Conservation (phyloP, 371 early-diverging fungal genomes). For the Massospora cicadina region DNA sequence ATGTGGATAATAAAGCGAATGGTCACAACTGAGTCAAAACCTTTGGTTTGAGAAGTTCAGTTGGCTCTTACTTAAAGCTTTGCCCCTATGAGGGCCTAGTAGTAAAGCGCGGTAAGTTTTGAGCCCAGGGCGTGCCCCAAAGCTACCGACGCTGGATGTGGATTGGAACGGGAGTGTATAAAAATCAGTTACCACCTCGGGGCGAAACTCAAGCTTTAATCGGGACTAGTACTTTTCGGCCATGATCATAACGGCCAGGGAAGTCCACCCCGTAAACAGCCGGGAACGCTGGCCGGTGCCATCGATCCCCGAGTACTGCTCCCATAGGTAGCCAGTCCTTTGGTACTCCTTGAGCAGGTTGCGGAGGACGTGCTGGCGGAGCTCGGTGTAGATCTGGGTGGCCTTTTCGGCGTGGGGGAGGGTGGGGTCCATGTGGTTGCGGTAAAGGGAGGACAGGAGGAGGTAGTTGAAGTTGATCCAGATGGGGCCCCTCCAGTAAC, state of each 20-base stretch:
- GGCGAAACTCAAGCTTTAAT: no score
- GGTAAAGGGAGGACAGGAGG: constrained; percentile 49
- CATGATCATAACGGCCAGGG: constrained; percentile 70
- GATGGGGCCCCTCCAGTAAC: constrained; percentile 90
- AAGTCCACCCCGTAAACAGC: constrained; percentile 94
- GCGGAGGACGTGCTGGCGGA: constrained; percentile 55
- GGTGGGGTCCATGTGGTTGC: constrained; percentile 19
- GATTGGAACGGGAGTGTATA: no score
- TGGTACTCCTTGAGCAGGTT: constrained; percentile 55
- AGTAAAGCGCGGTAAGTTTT: no score
- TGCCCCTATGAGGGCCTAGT: no score
- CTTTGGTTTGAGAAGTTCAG: no score
- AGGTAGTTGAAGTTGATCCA: constrained; percentile 92
- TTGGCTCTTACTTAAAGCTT: no score
- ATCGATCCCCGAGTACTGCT: constrained; percentile 65
- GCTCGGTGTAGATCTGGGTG: constrained; percentile 42
- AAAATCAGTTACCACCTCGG: no score
- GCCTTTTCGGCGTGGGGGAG: constrained; percentile 44
- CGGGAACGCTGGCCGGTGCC: constrained; percentile 75
- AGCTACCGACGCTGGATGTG: no score
- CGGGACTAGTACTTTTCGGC: constrained; percentile 16
- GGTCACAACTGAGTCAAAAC: no score
- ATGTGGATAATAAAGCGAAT: no score
- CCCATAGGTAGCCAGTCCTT: constrained; percentile 78
- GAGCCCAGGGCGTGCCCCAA: no score